These are phyloP conservation scores for Limonium bicolor DNA, from an alignment of 148 eudicot species.

Conservation along the genomic window DNA sequence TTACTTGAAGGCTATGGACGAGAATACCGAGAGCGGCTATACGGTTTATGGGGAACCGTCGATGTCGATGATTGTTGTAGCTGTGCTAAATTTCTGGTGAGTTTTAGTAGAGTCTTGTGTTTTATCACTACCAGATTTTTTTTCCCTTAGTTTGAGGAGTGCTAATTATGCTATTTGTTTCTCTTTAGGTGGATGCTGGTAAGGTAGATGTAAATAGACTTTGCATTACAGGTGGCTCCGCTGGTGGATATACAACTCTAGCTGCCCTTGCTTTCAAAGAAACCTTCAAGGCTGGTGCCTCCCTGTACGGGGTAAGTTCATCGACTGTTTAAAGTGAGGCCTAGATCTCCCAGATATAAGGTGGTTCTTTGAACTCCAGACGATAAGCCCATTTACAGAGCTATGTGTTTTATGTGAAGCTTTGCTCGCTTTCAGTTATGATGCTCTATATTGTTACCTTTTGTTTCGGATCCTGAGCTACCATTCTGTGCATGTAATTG, in stretches of 20 bases:
- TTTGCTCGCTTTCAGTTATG: neutral
- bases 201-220: slow-evolving; percentile 61
- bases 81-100: slow-evolving; percentile 82
- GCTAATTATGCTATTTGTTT: too few species aligned
- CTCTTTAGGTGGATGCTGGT: slow-evolving; percentile 64
- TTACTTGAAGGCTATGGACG: slow-evolving; percentile 70
- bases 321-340: neutral
- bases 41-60: slow-evolving; percentile 64
- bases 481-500: too few species aligned
- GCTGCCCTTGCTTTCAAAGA: slow-evolving; percentile 91
- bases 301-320: slow-evolving; percentile 83
- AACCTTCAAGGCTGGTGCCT: slow-evolving; percentile 81
- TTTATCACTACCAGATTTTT: neutral
- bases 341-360: neutral
- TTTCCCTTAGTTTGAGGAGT: too few species aligned
- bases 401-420: neutral
- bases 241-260: slow-evolving; percentile 92
- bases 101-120: neutral
- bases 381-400: too few species aligned
- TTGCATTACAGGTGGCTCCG: slow-evolving; percentile 88
- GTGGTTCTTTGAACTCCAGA: too few species aligned
- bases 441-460: neutral
- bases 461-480: slow-evolving; percentile 3
- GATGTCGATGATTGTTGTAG: slow-evolving; percentile 95
- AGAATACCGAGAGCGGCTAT: slow-evolving; percentile 74